These are phyloP conservation scores for Boletus huronensis DNA, from an alignment of 768 basidiomycete genomes.

Conservation along the genomic window DNA sequence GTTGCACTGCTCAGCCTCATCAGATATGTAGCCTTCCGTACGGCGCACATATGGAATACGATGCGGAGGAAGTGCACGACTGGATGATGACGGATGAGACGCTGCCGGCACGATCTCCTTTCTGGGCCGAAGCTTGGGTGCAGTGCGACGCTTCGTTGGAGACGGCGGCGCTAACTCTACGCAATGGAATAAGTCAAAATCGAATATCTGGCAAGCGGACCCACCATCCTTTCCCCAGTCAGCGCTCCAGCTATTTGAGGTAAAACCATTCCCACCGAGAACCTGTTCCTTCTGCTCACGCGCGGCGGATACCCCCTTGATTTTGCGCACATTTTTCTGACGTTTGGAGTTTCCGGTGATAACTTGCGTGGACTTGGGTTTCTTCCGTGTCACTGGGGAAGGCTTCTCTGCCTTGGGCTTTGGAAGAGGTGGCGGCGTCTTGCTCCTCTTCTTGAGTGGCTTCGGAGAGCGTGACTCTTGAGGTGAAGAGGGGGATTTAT, in stretches of 20 bases:
- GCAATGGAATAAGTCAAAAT: neutral
- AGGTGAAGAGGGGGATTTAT: neutral
- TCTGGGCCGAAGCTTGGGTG: neutral
- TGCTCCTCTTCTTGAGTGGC: neutral
- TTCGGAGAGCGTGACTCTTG: neutral
- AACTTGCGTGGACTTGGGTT: constrained; percentile 1
- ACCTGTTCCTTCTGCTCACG: neutral
- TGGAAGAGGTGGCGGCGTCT: neutral
- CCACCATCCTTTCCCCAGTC: constrained; percentile 28
- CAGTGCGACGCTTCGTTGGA: neutral
- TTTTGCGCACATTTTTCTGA: constrained; percentile 1
- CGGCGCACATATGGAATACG: constrained; percentile 25
- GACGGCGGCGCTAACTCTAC: constrained; percentile 17
- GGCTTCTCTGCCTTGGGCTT: constrained; percentile 2
- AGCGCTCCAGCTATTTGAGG: constrained; percentile 4
- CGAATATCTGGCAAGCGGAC: neutral
- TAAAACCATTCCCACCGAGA: constrained; percentile 5
- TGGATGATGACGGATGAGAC: constrained; percentile 1
- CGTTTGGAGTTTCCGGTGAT: neutral
- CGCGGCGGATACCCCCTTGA: neutral
- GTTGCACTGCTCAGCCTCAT: neutral
- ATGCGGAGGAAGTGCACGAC: constrained; percentile 21
- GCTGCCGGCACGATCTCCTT: constrained; percentile 1
- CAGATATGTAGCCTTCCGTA: constrained; percentile 24
- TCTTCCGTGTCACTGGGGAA: neutral